Evolutionary conservation across 208 protist genomes (phyloP), one percentile per base, ranked within the genome.

Genomic region (Polymyxa betae): DNA sequence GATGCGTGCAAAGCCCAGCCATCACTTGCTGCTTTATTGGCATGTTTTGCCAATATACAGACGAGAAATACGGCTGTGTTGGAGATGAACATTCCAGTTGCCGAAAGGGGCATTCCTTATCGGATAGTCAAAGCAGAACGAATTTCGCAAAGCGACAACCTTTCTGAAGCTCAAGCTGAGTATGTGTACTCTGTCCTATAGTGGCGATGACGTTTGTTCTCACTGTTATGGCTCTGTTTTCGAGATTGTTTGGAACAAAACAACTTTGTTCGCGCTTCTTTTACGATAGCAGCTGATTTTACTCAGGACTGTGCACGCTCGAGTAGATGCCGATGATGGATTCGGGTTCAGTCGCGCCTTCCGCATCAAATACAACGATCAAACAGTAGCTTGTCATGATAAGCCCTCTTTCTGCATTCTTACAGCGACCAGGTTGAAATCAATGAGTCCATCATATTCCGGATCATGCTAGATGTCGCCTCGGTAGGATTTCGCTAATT

Each of bases 351-450:
- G 20, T 16, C 54, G 54, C 16, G 29, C 29, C 20, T 66, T 66
- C 29, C 54, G 54, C 54, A 29, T 66, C 20, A 16, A 66, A 29
- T 66, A 66, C 54, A 32, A 29, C 54, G n/a, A n/a, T n/a, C n/a
- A n/a, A n/a, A n/a, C n/a, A n/a, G n/a, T n/a, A n/a, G n/a, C n/a
- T n/a, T n/a, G n/a, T n/a, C n/a, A n/a, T n/a, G n/a, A n/a, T n/a
- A n/a, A n/a, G n/a, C n/a, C n/a, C n/a, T n/a, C n/a, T n/a, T n/a
- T n/a, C n/a, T n/a, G n/a, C n/a, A n/a, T n/a, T n/a, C n/a, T n/a
- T n/a, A n/a, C n/a, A n/a, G n/a, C n/a, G 54, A 66, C 54, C 54
- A 66, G 54, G 54, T 66, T 29, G 54, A 66, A 66, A 16, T 66
- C 20, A 66, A 66, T 29, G 54, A 66, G 16, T 32, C 54, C 20